phyloP scores from a whole-genome alignment of 306 rosid genomes.

The Casuarina cunninghamiana region DNA sequence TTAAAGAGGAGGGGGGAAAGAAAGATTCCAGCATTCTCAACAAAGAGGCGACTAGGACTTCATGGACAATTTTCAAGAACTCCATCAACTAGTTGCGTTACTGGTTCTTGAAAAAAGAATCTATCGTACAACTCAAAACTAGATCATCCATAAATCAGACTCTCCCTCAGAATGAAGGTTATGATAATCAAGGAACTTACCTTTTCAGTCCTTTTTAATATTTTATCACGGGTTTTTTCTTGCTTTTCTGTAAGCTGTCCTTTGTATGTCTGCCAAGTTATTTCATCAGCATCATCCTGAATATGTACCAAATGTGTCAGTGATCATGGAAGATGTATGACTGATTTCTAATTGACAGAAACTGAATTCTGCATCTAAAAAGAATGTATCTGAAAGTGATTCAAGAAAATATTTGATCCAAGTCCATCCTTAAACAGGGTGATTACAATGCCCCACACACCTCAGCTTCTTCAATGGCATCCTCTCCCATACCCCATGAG shows the following conservation, averaged over 20 bases:
- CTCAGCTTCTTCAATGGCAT: slow-evolving; percentile 95
- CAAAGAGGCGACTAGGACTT: neutral
- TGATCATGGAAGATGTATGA: slow-evolving; percentile 27
- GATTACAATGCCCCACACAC: slow-evolving; percentile 40
- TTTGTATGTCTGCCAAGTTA: slow-evolving; percentile 93
- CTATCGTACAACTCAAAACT: neutral
- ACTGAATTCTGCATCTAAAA: slow-evolving; percentile 16
- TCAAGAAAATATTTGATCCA: slow-evolving; percentile 16
- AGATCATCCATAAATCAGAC: neutral
- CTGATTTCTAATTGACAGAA: slow-evolving; percentile 20
- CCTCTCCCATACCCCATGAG: slow-evolving; percentile 99
- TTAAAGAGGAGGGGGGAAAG: neutral
- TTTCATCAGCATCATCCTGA: slow-evolving; percentile 85
- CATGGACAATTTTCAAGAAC: neutral
- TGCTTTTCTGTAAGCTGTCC: slow-evolving; percentile 94
- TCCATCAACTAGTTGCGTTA: neutral
- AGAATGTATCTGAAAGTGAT: slow-evolving; percentile 4
- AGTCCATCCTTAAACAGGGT: slow-evolving; percentile 12
- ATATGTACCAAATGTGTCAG: slow-evolving; percentile 30
- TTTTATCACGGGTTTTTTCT: slow-evolving; percentile 83
- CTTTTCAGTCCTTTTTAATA: slow-evolving; percentile 87
- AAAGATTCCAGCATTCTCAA: neutral
- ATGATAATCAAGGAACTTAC: slow-evolving; percentile 39
- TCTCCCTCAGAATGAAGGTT: slow-evolving; percentile 7
- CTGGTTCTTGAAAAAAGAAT: neutral